Base-by-base conservation (phyloP, 306 rosid species). In the Morella rubra region DNA sequence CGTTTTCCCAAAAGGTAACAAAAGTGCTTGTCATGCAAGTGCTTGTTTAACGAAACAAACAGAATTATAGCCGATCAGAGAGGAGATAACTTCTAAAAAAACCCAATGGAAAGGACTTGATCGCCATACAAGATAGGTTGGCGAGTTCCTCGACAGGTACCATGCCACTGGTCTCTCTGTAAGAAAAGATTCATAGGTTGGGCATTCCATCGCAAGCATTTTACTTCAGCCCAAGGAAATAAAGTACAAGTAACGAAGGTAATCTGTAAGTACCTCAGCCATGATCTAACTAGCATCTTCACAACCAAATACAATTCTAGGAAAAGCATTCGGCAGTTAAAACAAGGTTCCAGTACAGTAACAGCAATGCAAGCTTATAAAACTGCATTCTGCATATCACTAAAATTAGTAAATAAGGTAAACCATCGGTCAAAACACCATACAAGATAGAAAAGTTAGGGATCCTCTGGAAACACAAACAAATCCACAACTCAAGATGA, bases 401-500 rank as follows among this genome's bases (percentile, higher is more conserved):
- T 44, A 65, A 10, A 42, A 65, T 65, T 41, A 65, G 7, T 72
- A n/a, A 49, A 27, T 1, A 56, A 66, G 73, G 59, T n/a, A 64
- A 71, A 55, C 50, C 78, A 62, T 73, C 62, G 45, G 41, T 68
- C 55, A 9, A 72, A 60, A 65, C 20, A 44, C 69, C 68, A 73
- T 51, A 50, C 54, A 47, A 41, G 69, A 19, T 11, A 49, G 44
- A n/a, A 40, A 20, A 12, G 52, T 45, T 11, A 67, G 45, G 14
- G 44, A 15, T 73, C 76, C 74, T 40, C 18, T 4, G 42, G 71
- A 53, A 69, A 80, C 52, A 69, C 58, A 60, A 75, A 69, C 8
- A 32, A 56, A 76, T 41, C 74, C 77, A 27, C 73, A 70, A 72
- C 60, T 66, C 51, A 13, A 66, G 74, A 59, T 55, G 62, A 73